These are phyloP conservation scores for Trichoderma koningiopsis DNA, from an alignment of 2,329 filamentous ascomycete genomes.

Conservation along the genomic window DNA sequence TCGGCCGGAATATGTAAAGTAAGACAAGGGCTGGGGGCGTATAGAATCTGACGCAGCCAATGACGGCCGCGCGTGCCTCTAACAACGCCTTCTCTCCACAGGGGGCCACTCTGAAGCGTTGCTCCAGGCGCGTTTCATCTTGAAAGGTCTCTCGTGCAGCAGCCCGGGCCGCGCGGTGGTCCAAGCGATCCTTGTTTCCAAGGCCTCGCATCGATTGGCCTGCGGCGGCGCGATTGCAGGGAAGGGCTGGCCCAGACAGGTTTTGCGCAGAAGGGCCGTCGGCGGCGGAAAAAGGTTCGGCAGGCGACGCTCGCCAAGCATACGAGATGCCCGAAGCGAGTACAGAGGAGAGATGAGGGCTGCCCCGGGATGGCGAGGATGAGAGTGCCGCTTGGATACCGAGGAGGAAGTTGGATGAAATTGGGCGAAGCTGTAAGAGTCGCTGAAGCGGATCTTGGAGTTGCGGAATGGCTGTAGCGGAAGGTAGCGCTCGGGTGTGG, in stretches of 20 bases:
- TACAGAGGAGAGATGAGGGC: not conserved
- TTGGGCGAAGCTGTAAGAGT: not conserved
- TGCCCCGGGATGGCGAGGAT: not conserved
- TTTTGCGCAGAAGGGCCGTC: not conserved
- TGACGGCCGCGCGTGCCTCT: slow-evolving; percentile 36
- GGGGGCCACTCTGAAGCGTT: slow-evolving; percentile 28
- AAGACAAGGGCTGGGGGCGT: slow-evolving; percentile 30
- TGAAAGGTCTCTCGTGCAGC: slow-evolving; percentile 36
- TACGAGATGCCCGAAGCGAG: not conserved
- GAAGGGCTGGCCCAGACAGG: not conserved
- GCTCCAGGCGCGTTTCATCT: slow-evolving; percentile 55
- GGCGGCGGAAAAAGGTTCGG: slow-evolving; percentile 18
- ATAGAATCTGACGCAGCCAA: slow-evolving; percentile 26
- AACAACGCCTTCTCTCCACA: slow-evolving; percentile 37
- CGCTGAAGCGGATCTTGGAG: not conserved
- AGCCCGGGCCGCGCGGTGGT: slow-evolving; percentile 4
- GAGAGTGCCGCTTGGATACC: not conserved
- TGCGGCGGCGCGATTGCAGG: not conserved
- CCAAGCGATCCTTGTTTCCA: slow-evolving; percentile 4
- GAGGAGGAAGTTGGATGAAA: not conserved
- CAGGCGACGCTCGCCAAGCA: not conserved
- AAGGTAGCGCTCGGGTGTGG: not conserved
- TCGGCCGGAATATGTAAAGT: slow-evolving; percentile 15
- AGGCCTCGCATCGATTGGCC: slow-evolving; percentile 6
- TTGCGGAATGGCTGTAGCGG: not conserved